Evolutionary conservation across 352 stramenopile species (phyloP).

Genomic region (Phytophthora brassicae): DNA sequence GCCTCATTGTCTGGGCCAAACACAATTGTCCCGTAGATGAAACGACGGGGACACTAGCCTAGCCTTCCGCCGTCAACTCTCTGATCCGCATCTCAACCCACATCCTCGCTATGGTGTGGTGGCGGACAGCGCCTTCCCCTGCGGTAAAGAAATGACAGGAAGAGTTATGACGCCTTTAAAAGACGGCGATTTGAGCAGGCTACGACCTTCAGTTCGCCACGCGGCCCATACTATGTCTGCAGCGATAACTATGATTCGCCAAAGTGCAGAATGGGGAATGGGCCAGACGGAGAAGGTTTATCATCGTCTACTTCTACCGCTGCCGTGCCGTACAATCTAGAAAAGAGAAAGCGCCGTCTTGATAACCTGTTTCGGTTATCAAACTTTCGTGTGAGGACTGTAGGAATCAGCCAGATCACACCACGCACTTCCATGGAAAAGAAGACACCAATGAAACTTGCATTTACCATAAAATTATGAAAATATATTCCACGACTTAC

Average conservation of each 20-base stretch:
- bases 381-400: no score
- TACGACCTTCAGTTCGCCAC: not conserved
- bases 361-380: no score
- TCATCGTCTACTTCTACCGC: no score
- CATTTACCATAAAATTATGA: no score
- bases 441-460: no score
- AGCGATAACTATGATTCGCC: not conserved
- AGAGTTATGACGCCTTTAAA: not conserved
- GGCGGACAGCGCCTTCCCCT: conserved; percentile 2
- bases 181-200: not conserved
- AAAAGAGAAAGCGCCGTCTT: no score
- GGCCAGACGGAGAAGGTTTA: no score
- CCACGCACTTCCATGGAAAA: no score
- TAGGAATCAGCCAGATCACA: no score
- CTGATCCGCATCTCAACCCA: not conserved
- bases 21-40: conserved; percentile 18
- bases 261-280: not conserved
- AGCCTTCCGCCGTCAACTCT: not conserved
- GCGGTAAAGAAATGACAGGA: not conserved
- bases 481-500: no score
- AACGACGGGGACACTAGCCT: conserved; percentile 14
- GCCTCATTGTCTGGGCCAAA: conserved; percentile 12
- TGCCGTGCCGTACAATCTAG: no score
- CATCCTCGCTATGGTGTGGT: conserved; percentile 1
- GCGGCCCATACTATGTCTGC: not conserved